Evolutionary conservation across 2,329 filamentous ascomycete species (phyloP).

Genomic region (Cryoendolithus antarcticus): DNA sequence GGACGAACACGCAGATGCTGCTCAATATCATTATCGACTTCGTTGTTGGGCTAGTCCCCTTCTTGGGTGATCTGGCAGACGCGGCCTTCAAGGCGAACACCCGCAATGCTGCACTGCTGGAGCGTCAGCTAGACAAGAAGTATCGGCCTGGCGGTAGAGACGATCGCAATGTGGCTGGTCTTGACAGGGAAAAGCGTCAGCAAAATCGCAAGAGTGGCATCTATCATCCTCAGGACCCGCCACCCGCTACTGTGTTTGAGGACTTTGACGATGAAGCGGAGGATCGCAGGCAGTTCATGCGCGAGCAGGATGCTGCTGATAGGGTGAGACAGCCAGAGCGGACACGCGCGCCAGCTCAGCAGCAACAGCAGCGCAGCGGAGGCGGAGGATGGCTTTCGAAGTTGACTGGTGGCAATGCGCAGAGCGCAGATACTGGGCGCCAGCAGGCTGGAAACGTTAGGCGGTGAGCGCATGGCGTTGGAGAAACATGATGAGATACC

Average conservation of each 20-base stretch:
- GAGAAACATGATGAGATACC: no score
- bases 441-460: no score
- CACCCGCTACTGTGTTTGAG: slow-evolving; percentile 35
- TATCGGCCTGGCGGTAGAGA: slow-evolving; percentile 38
- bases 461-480: no score
- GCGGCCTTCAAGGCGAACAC: slow-evolving; percentile 64
- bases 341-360: slow-evolving; percentile 2
- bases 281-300: slow-evolving; percentile 10
- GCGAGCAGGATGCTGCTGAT: not conserved
- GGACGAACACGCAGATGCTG: slow-evolving; percentile 59
- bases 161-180: slow-evolving; percentile 14
- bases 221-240: slow-evolving; percentile 22
- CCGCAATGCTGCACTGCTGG: slow-evolving; percentile 58
- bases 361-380: slow-evolving; percentile 1
- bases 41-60: slow-evolving; percentile 58
- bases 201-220: slow-evolving; percentile 21
- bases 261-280: slow-evolving; percentile 30
- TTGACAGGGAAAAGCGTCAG: slow-evolving; percentile 21
- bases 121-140: slow-evolving; percentile 55
- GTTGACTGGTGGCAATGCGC: no score
- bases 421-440: no score
- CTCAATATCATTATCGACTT: slow-evolving; percentile 69
- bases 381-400: slow-evolving; percentile 1
- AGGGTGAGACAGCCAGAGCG: slow-evolving; percentile 2
- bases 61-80: slow-evolving; percentile 65